phyloP scores from a whole-genome alignment of 768 basidiomycete species.

The Boletus edulis region DNA sequence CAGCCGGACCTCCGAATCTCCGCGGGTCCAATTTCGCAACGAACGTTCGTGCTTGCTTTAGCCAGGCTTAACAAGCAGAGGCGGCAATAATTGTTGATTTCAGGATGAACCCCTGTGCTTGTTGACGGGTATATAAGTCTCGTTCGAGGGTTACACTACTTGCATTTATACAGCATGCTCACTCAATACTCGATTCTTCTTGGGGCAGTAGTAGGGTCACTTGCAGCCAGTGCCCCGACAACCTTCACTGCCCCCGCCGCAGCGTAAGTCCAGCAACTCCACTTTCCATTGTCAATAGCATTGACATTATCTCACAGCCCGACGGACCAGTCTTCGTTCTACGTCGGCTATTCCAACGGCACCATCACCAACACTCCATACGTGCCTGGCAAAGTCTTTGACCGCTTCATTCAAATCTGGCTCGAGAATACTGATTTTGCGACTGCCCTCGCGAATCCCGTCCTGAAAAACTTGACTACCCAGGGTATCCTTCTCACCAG shows the following conservation, averaged over 20 bases:
- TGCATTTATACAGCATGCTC: conserved; percentile 7
- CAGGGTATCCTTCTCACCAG: conserved; percentile 50
- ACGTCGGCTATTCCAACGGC: conserved; percentile 40
- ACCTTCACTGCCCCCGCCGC: conserved; percentile 29
- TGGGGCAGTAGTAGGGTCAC: conserved; percentile 7
- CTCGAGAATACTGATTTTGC: conserved; percentile 58
- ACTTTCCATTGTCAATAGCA: neutral
- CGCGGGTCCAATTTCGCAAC: too few relatives aligned
- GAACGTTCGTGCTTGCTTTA: too few relatives aligned
- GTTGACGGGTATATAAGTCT: too few relatives aligned
- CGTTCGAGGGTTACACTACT: too few relatives aligned
- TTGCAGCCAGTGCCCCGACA: conserved; percentile 14
- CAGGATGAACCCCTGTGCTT: too few relatives aligned
- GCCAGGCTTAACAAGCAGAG: too few relatives aligned
- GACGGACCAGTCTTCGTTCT: conserved; percentile 34
- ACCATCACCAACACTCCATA: conserved; percentile 38
- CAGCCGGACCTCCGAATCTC: too few relatives aligned
- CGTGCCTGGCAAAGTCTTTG: conserved; percentile 43
- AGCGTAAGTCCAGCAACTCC: conserved; percentile 15
- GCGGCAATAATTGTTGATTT: too few relatives aligned
- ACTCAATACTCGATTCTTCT: conserved; percentile 10
- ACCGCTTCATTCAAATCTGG: conserved; percentile 54
- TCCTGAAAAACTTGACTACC: conserved; percentile 38
- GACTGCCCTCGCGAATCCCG: neutral
- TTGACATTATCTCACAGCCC: conserved; percentile 20